phyloP scores from a whole-genome alignment of 345 rosid genomes.

The Brassica rapa region DNA sequence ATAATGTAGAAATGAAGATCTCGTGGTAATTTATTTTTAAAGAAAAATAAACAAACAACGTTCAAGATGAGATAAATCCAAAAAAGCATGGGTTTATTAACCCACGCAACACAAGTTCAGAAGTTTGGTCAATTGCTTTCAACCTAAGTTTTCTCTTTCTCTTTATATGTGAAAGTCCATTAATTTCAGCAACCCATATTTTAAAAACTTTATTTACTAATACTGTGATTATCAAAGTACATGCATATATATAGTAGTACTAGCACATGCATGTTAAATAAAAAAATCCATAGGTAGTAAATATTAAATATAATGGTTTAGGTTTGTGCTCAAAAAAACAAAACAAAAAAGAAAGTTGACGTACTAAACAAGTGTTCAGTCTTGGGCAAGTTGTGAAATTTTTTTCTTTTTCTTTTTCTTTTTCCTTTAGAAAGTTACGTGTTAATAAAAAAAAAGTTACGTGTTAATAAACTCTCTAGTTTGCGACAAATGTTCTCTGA shows the following conservation, averaged over 20 bases:
- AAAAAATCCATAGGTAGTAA: background rate
- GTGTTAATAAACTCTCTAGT: background rate
- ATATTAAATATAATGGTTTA: background rate
- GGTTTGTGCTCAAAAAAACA: background rate
- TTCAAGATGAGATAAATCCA: slow-evolving; percentile 28
- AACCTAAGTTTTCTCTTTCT: slow-evolving; percentile 45
- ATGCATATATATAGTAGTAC: background rate
- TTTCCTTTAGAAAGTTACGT: background rate
- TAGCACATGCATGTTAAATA: background rate
- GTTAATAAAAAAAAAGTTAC: background rate
- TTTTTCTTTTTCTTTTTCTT: no score
- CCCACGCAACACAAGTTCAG: slow-evolving; percentile 31
- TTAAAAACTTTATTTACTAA: background rate
- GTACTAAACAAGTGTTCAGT: background rate
- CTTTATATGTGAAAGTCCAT: slow-evolving; percentile 48
- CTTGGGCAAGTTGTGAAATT: background rate
- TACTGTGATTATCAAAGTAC: slow-evolving; percentile 1
- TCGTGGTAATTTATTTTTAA: slow-evolving; percentile 33
- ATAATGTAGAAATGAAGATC: slow-evolving; percentile 35
- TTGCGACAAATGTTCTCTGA: background rate
- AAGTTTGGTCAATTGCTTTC: slow-evolving; percentile 50
- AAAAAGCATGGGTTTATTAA: slow-evolving; percentile 23
- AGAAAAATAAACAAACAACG: background rate
- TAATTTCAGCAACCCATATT: slow-evolving; percentile 12
- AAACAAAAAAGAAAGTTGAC: background rate